These are phyloP conservation scores for Camellia sinensis DNA, from an alignment of 148 eudicot species.

Conservation along the genomic window DNA sequence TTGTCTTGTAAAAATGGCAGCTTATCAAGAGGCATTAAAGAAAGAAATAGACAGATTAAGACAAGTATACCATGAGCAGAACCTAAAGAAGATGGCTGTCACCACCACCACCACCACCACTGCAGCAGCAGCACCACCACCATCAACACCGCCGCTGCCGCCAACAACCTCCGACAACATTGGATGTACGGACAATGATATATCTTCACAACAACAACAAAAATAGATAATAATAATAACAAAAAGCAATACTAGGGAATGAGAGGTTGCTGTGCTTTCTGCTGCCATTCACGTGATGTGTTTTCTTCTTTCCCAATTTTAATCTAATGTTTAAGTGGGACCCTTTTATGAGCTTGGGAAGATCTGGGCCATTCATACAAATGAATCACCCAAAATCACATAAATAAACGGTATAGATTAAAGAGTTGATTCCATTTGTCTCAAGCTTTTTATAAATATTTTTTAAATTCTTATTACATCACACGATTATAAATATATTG, in stretches of 20 bases:
- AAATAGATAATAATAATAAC: not conserved
- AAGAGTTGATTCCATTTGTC: too few species aligned
- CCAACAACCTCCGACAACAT: slow-evolving; percentile 26
- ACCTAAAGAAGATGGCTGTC: slow-evolving; percentile 36
- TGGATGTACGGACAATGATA: slow-evolving; percentile 43
- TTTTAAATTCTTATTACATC: too few species aligned
- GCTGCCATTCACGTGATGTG: slow-evolving; percentile 44
- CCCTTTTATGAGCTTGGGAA: not conserved
- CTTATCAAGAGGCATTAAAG: slow-evolving; percentile 88
- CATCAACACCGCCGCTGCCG: not conserved
- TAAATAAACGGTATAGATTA: too few species aligned
- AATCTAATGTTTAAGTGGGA: not conserved
- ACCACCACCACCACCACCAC: slow-evolving; percentile 11
- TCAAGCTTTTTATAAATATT: too few species aligned
- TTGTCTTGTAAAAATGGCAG: slow-evolving; percentile 26
- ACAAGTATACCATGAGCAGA: slow-evolving; percentile 64
- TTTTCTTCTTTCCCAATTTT: slow-evolving; percentile 13
- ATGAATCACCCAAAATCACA: too few species aligned
- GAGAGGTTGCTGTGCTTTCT: slow-evolving; percentile 23
- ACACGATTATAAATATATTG: too few species aligned
- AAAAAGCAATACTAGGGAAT: not conserved
- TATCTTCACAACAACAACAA: slow-evolving; percentile 19
- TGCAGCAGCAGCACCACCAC: not conserved
- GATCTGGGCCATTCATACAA: not conserved
- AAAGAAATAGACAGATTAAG: slow-evolving; percentile 84